Conservation (phyloP, 192 early-diverging fungal genomes). For the Podochytrium sp. region DNA sequence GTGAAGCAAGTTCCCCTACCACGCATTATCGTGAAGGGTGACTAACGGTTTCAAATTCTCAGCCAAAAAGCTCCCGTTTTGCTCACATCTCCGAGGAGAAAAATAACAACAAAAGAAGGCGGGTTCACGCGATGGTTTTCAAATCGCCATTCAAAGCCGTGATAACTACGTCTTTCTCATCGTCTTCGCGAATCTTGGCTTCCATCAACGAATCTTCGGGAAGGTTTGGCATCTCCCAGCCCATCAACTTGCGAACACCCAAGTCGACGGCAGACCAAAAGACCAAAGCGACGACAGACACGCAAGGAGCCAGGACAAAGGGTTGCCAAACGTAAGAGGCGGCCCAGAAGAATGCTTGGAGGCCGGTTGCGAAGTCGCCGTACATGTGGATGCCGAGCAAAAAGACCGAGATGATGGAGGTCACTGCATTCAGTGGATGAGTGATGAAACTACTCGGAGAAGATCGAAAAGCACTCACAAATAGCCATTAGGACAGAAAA, state of each 20-base stretch:
- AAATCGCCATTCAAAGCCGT: neutral
- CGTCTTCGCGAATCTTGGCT: neutral
- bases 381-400: conserved; percentile 6
- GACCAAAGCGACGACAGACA: conserved; percentile 33
- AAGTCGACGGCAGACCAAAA: conserved; percentile 32
- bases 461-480: no score
- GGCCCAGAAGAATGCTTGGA: conserved; percentile 34
- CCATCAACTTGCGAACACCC: conserved; percentile 17
- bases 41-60: neutral
- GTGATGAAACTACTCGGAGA: no score
- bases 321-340: conserved; percentile 37
- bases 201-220: neutral
- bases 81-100: neutral
- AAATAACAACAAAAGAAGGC: neutral
- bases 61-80: neutral
- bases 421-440: no score
- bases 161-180: neutral
- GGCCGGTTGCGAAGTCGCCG: conserved; percentile 28
- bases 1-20: neutral
- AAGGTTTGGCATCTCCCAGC: conserved; percentile 9
- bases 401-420: conserved; percentile 31
- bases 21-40: neutral
- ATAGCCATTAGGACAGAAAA: conserved; percentile 39
- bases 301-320: conserved; percentile 35
- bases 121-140: neutral